phyloP scores from a whole-genome alignment of 805 yeast genomes.

The Starmerella davenportii region DNA sequence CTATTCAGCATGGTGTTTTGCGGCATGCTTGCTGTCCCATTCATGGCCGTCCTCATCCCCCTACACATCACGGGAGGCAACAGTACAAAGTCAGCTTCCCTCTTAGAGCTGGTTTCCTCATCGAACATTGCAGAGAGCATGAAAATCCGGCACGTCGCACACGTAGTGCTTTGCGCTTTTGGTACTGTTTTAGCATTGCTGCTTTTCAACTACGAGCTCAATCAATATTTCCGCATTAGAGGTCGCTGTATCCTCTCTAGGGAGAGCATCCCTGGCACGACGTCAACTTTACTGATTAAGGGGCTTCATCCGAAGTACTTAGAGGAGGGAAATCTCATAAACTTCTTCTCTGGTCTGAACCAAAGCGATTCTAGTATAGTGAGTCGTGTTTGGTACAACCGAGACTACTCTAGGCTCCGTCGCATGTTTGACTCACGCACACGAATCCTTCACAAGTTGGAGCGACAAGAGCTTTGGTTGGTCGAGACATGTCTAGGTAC shows the following conservation, averaged over 20 bases:
- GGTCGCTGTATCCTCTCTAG: slow-evolving; percentile 25
- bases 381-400: slow-evolving; percentile 41
- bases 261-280: slow-evolving; percentile 9
- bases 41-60: slow-evolving; percentile 45
- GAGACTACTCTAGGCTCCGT: slow-evolving; percentile 27
- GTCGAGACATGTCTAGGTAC: slow-evolving; percentile 20
- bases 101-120: slow-evolving; percentile 48
- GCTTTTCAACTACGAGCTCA: slow-evolving; percentile 39
- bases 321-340: slow-evolving; percentile 34
- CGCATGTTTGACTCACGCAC: slow-evolving; percentile 21
- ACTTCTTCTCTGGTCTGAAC: slow-evolving; percentile 33
- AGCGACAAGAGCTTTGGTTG: slow-evolving; percentile 26
- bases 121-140: slow-evolving; percentile 45
- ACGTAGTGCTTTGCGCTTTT: slow-evolving; percentile 40
- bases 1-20: slow-evolving; percentile 35
- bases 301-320: slow-evolving; percentile 38
- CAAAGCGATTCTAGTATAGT: slow-evolving; percentile 31
- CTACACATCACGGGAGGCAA: slow-evolving; percentile 33
- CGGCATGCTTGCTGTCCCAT: slow-evolving; percentile 33
- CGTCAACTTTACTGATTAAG: slow-evolving; percentile 47
- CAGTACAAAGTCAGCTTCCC: slow-evolving; percentile 12
- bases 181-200: slow-evolving; percentile 41
- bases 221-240: slow-evolving; percentile 32
- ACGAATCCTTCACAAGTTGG: slow-evolving; percentile 24
- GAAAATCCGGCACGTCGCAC: slow-evolving; percentile 37